These are phyloP conservation scores for Ascochyta lentis DNA, from an alignment of 2,329 filamentous ascomycete species.

Conservation along the genomic window DNA sequence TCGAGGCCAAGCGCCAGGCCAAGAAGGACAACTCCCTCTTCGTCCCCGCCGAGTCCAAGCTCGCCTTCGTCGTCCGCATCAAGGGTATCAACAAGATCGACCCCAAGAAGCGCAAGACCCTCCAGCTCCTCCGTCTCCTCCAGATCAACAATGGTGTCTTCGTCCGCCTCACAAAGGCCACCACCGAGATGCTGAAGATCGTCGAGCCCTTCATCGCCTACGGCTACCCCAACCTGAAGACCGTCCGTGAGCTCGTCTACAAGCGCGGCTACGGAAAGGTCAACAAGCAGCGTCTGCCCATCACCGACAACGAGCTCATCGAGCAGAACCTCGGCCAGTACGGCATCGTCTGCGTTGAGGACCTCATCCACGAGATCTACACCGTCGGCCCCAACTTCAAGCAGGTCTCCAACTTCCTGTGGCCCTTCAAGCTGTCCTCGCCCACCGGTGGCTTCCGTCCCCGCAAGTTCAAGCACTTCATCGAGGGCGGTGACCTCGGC, in stretches of 20 bases:
- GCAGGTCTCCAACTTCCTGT: conserved; percentile 99
- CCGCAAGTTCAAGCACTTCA: conserved; percentile 99
- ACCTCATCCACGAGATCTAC: conserved; percentile 98
- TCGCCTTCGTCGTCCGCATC: conserved; percentile 99
- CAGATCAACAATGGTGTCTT: conserved; percentile 99
- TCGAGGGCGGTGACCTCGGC: conserved; percentile 97
- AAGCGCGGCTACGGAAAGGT: conserved; percentile 98
- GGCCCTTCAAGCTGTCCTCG: conserved; percentile 99
- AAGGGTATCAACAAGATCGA: conserved; percentile 99
- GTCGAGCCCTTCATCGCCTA: conserved; percentile 99
- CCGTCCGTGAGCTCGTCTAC: conserved; percentile 98
- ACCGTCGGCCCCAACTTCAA: conserved; percentile 98
- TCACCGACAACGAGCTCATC: conserved; percentile 97
- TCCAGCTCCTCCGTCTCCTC: conserved; percentile 98
- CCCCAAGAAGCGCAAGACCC: conserved; percentile 99
- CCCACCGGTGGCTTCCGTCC: conserved; percentile 95
- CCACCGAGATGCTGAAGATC: conserved; percentile 92
- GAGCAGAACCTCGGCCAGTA: conserved; percentile 97
- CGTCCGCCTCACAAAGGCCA: conserved; percentile 96
- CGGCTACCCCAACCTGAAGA: conserved; percentile 99
- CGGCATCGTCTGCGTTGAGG: conserved; percentile 94
- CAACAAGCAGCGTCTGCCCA: conserved; percentile 95
- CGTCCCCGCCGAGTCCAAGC: conserved; percentile 92
- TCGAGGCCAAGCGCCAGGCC: conserved; percentile 87
- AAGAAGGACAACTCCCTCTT: conserved; percentile 95